Conservation (phyloP, 768 basidiomycete genomes). For the Termitomyces sp. region DNA sequence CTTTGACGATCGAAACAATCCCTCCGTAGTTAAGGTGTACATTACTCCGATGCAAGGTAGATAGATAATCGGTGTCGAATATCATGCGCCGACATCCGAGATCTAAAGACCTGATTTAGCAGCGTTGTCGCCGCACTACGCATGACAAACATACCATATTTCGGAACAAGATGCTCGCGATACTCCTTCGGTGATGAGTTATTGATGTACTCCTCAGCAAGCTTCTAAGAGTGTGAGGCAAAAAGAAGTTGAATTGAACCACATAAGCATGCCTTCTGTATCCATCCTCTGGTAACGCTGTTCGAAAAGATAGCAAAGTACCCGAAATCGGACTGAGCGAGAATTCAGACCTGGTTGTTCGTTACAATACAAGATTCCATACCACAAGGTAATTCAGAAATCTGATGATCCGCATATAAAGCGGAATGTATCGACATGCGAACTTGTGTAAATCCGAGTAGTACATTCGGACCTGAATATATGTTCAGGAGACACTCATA, state of each 20-base stretch:
- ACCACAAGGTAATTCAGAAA: constrained; percentile 14
- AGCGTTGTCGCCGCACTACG: no score
- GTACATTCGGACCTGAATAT: constrained; percentile 16
- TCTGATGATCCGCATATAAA: constrained; percentile 27
- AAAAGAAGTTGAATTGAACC: not conserved
- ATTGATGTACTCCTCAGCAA: constrained; percentile 28
- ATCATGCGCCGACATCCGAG: constrained; percentile 53
- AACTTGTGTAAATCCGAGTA: constrained; percentile 31
- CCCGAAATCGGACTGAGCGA: constrained; percentile 4
- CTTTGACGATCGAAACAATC: constrained; percentile 31
- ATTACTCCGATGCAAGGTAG: constrained; percentile 40
- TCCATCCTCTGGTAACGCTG: constrained; percentile 1
- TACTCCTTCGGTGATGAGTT: constrained; percentile 40
- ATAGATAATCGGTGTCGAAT: constrained; percentile 42
- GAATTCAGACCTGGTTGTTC: not conserved
- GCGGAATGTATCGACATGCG: constrained; percentile 36
- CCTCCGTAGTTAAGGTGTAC: constrained; percentile 38
- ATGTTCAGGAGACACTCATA: not conserved
- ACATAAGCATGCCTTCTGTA: constrained; percentile 2
- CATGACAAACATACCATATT: constrained; percentile 31
- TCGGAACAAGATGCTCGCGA: constrained; percentile 39
- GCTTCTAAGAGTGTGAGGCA: constrained; percentile 8
- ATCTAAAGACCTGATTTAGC: constrained; percentile 20
- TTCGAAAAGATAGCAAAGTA: constrained; percentile 11
- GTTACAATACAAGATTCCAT: not conserved